These are phyloP conservation scores for Mycena amicta DNA, from an alignment of 768 basidiomycete genomes.

Conservation along the genomic window DNA sequence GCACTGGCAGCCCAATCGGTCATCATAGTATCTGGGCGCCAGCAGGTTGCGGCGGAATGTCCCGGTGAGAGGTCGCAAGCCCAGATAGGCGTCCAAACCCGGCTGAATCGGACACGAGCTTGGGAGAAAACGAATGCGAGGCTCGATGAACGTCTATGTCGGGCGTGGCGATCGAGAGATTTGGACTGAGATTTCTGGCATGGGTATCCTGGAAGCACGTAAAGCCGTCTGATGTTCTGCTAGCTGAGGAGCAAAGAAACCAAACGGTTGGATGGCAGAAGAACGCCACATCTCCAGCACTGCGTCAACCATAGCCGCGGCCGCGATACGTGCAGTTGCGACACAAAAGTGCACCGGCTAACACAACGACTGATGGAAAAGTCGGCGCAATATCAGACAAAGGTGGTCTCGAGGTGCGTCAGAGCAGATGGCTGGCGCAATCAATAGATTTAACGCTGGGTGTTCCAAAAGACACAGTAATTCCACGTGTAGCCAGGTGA, in stretches of 20 bases:
- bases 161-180: neutral
- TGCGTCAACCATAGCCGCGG: neutral
- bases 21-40: slow-evolving; percentile 6
- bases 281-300: slow-evolving; percentile 23
- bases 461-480: neutral
- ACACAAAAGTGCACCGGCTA: neutral
- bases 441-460: neutral
- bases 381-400: neutral
- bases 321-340: neutral
- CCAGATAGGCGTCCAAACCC: neutral
- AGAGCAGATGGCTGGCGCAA: neutral
- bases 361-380: neutral
- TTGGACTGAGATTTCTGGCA: slow-evolving; percentile 10
- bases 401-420: neutral
- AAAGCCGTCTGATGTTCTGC: slow-evolving; percentile 19
- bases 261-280: slow-evolving; percentile 16
- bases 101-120: slow-evolving; percentile 20
- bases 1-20: slow-evolving; percentile 8
- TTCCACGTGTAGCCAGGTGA: neutral
- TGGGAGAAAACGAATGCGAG: slow-evolving; percentile 4
- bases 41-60: slow-evolving; percentile 11
- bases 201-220: slow-evolving; percentile 7
- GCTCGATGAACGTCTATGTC: neutral
- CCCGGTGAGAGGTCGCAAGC: slow-evolving; percentile 8
- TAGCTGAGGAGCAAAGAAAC: slow-evolving; percentile 17